Base-by-base conservation (phyloP, 768 basidiomycete species). In the Scleroderma citrinum region DNA sequence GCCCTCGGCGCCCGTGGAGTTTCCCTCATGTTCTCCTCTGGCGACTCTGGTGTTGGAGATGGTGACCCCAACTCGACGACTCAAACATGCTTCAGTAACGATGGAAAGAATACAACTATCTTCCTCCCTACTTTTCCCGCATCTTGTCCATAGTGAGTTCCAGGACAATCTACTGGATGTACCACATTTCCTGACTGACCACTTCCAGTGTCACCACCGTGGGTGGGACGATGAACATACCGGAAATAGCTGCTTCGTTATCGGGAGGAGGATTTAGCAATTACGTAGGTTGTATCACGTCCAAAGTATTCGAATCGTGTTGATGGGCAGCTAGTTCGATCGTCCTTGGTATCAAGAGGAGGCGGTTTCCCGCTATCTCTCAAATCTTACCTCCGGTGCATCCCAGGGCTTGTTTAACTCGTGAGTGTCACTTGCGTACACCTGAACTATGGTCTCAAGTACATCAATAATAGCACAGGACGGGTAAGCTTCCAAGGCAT, bases 191-290 rank as follows among this genome's bases (percentile, higher is more conserved):
- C 10, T 31, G 8, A n/a, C 24, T 31, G 2, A 20, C 53, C 31
- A 40, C 48, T 44, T n/a, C 20, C 20, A 87, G 85, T 53, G 82
- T 87, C 17, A 90, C 87, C 3, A 53, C 82, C 3, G 85, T 90
- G 3, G 87, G 87, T 7, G 87, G 78, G 8, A 87, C 86, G 1
- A 64, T 62, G 20, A 52, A 66, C 35, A 65, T 84, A 44, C 85
- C 83, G 0, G 86, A 89, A 61, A 71, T 71, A 13, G 80, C 78
- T 0, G 76, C 74, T 0, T 61, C 46, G 53, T 83, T 86, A 69
- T 85, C 83, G 12, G 83, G 84, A 1, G 86, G 86, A 31, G 85
- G 86, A 3, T 89, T 87, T 68, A 85, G 83, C 60, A 71, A 83
- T 53, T 78, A 79, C 46, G 83, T 84, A 12, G 54, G 75, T 71